Percentiles rank a stretch among this genome's conserved stretches.
phyloP scores from a whole-genome alignment of 148 eudicot species.

The Chenopodium suecicum region DNA sequence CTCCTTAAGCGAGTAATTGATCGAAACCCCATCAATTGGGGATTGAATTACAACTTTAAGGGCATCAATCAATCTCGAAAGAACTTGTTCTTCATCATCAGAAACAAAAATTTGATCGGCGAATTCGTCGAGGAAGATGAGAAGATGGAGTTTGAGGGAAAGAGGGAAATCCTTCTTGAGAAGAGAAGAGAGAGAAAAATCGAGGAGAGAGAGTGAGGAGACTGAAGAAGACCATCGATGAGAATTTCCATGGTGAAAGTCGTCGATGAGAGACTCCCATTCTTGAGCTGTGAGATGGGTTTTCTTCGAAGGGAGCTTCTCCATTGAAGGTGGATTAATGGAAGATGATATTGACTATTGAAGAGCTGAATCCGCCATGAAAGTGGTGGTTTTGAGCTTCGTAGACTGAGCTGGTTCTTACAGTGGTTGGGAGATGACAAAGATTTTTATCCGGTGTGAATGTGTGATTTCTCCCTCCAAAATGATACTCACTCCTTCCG shows the following conservation, averaged over 20 bases:
- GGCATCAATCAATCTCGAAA: conserved; percentile 43
- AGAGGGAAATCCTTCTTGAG: conserved; percentile 54
- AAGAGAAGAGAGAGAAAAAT: conserved; percentile 63
- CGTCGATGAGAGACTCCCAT: conserved; percentile 85
- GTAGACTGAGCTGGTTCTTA: not conserved
- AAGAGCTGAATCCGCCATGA: conserved; percentile 19
- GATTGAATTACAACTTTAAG: conserved; percentile 52
- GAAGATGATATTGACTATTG: not conserved
- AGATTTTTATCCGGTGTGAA: not conserved
- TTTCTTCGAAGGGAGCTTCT: conserved; percentile 38
- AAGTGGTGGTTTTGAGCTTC: not conserved
- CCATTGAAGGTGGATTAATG: conserved; percentile 5
- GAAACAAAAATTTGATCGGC: conserved; percentile 10
- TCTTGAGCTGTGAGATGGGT: conserved; percentile 47
- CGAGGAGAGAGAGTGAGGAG: conserved; percentile 45
- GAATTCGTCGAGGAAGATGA: conserved; percentile 63
- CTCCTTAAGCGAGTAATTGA: conserved; percentile 53
- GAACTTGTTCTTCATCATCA: conserved; percentile 12
- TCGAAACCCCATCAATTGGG: conserved; percentile 50
- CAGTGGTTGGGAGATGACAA: not conserved
- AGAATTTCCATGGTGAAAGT: conserved; percentile 57
- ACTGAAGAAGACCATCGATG: conserved; percentile 40
- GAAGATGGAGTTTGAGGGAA: conserved; percentile 54
- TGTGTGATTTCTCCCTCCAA: too few relatives aligned
- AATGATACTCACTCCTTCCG: too few relatives aligned